These are phyloP conservation scores for Aegilops longissima DNA, from an alignment of 176 grass and related monocot species.

Conservation along the genomic window DNA sequence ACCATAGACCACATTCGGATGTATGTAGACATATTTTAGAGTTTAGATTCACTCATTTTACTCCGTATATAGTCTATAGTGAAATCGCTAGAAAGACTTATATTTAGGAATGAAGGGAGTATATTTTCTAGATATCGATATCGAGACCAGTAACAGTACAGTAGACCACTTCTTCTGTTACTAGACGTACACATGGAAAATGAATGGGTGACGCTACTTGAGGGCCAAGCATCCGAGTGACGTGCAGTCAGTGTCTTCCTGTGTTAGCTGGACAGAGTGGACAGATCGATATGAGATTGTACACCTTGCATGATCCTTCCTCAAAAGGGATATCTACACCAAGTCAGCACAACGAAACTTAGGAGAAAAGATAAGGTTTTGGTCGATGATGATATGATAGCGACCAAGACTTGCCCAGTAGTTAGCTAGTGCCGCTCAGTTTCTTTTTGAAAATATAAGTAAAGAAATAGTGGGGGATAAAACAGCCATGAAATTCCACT, in stretches of 20 bases:
- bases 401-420: neutral
- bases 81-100: too few species aligned
- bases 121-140: too few species aligned
- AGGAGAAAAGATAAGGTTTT: neutral
- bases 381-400: neutral
- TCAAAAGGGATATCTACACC: neutral
- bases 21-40: too few species aligned
- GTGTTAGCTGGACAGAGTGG: too few species aligned
- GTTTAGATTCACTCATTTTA: too few species aligned
- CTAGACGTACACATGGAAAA: neutral
- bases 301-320: neutral
- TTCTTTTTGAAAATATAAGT: neutral
- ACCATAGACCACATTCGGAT: too few species aligned
- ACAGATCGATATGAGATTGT: neutral
- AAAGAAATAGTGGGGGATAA: neutral
- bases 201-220: neutral
- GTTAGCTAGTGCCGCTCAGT: neutral
- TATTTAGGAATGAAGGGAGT: too few species aligned
- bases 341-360: neutral
- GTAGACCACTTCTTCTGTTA: too few species aligned
- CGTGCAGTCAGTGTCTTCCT: neutral
- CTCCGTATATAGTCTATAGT: too few species aligned
- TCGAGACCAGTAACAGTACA: too few species aligned
- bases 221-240: neutral
- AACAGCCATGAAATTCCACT: neutral